Evolutionary conservation across 331 rosid species (phyloP).

Genomic region (Erythrophleum ivorense): DNA sequence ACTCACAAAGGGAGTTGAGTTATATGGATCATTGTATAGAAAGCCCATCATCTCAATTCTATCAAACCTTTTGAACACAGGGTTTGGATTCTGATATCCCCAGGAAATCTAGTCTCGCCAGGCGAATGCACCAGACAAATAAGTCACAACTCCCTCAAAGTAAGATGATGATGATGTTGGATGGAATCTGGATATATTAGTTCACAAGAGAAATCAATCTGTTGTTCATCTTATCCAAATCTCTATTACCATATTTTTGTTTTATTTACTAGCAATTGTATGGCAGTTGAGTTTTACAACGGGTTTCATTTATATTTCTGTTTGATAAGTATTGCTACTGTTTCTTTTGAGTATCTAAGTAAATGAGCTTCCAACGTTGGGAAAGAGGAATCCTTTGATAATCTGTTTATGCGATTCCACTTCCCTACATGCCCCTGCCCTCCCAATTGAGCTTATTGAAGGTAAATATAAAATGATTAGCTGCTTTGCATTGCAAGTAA

Average conservation of each 20-base stretch:
- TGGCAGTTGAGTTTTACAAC: background rate
- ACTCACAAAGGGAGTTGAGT: background rate
- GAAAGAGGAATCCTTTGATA: background rate
- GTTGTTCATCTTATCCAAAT: background rate
- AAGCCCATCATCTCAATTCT: background rate
- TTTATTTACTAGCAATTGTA: background rate
- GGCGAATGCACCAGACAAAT: no score
- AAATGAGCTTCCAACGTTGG: background rate
- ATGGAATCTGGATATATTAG: background rate
- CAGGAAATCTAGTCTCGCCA: no score
- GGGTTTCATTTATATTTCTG: background rate
- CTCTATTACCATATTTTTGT: background rate
- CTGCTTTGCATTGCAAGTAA: no score
- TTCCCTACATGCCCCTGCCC: no score
- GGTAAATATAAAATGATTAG: no score
- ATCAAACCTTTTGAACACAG: background rate
- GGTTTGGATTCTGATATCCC: background rate
- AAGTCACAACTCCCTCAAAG: background rate
- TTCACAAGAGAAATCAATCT: background rate
- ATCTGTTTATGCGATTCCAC: background rate
- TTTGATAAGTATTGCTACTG: background rate
- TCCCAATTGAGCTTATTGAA: no score
- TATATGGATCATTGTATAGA: background rate
- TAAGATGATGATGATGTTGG: background rate
- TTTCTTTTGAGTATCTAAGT: background rate